Conservation (phyloP, 495 filamentous ascomycete species). For the Neurospora sp. region DNA sequence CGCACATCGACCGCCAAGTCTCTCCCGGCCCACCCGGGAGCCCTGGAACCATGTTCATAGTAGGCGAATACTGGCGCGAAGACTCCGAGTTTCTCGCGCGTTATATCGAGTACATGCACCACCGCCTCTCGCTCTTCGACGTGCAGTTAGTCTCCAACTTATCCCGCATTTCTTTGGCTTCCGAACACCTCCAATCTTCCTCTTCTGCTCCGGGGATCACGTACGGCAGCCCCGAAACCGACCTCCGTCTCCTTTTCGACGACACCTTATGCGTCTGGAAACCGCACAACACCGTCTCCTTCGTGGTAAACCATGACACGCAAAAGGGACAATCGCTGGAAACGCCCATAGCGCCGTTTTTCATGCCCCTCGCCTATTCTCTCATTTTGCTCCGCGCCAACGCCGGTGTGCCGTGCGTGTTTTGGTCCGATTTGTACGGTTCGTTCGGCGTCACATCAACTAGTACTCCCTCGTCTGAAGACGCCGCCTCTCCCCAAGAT, state of each 20-base stretch:
- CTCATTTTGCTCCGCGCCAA: too few species aligned
- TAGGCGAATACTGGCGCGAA: conserved; percentile 67
- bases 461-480: conserved; percentile 51
- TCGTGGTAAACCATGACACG: conserved; percentile 49
- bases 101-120: conserved; percentile 50
- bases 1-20: conserved; percentile 33
- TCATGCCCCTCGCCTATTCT: too few species aligned
- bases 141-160: conserved; percentile 59
- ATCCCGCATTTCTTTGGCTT: conserved; percentile 39
- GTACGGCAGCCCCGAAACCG: neutral
- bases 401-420: conserved; percentile 60
- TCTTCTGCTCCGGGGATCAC: conserved; percentile 8
- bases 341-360: conserved; percentile 44
- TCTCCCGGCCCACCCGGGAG: conserved; percentile 14
- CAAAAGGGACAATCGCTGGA: conserved; percentile 21
- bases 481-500: conserved; percentile 53
- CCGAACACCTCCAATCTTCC: conserved; percentile 20
- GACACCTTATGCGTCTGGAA: conserved; percentile 46
- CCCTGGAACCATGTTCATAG: conserved; percentile 42
- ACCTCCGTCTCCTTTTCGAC: conserved; percentile 49
- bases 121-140: conserved; percentile 56
- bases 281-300: conserved; percentile 54
- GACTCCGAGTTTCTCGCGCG: conserved; percentile 41
- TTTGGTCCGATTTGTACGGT: conserved; percentile 72
- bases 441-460: conserved; percentile 54